Evolutionary conservation across 1,284 basidiomycete genomes (phyloP).

Genomic region (Termitomyces sp.): DNA sequence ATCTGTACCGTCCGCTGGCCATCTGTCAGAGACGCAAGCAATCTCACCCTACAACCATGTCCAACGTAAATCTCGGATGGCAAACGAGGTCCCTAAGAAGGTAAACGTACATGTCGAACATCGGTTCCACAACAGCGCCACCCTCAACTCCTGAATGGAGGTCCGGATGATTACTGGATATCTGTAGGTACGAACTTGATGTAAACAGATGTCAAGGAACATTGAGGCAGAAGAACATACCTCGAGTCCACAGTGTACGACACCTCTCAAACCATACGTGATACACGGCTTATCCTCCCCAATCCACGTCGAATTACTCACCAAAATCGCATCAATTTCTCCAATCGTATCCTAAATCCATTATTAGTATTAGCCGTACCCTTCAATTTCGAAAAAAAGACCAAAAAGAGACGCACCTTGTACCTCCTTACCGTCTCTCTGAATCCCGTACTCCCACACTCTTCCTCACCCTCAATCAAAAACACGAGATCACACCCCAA

Average conservation of each 20-base stretch:
- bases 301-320: constrained; percentile 97
- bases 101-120: constrained; percentile 77
- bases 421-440: constrained; percentile 67
- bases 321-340: constrained; percentile 79
- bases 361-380: neutral
- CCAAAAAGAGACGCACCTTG: constrained; percentile 43
- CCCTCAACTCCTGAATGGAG: constrained; percentile 92
- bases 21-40: constrained; percentile 72
- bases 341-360: constrained; percentile 66
- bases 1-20: constrained; percentile 59
- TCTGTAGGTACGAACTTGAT: constrained; percentile 28
- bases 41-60: constrained; percentile 59
- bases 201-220: neutral
- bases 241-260: constrained; percentile 78
- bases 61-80: constrained; percentile 9
- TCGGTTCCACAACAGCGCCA: constrained; percentile 82
- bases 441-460: constrained; percentile 87
- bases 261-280: constrained; percentile 92
- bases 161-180: constrained; percentile 67
- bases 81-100: neutral
- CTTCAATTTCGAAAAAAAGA: neutral
- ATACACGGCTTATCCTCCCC: constrained; percentile 93
- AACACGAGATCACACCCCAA: constrained; percentile 88
- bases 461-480: constrained; percentile 95
- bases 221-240: constrained; percentile 30